Base-by-base conservation (phyloP, 2,329 filamentous ascomycete species). In the Mycosphaerelloides madeirae region DNA sequence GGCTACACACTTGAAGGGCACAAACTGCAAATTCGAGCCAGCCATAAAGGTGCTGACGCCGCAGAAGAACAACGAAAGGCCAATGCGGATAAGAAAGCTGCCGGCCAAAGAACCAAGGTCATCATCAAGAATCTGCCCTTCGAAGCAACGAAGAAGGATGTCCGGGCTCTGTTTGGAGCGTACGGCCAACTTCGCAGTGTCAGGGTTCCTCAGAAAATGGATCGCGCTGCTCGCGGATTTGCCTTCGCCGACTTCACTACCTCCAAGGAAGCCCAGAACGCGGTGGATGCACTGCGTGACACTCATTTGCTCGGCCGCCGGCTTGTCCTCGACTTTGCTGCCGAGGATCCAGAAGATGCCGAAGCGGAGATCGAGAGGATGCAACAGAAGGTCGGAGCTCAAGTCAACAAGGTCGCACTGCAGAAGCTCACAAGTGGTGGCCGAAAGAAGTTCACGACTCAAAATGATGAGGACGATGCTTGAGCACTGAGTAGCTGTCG, bases 121-220 rank as follows among this genome's bases (percentile, higher is more conserved):
- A 84, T 97, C 68, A 85, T 98, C 73, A 98, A 97, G 76, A 98
- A 98, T 73, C 72, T 98, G 68, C 91, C 93, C 15, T 98, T 98
- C 72, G 88, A 97, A 72, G 85, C 87, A 38, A 85, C 83, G 42
- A 96, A 95, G 74, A 93, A 94, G 67, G 93, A 98, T 65, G 78
- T 98, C 46, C 81, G 87, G 52, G 76, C 84, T 42, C 76, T 97
- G 32, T 90, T 97, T 65, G 82, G 86, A 50, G 83, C 87, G 29
- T 97, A 96, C 68, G 94, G 93, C 35, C 85, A 95, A 65, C 80
- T 98, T 52, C 85, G 88, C 61, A 91, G 89, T 41, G 87, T 98
- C 49, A 86, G 93, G 52, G 80, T 98, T 61, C 93, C 93, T 41
- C 90, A 95, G 73, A 97, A 96, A 69, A 91, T 95, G 67, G 88